phyloP scores from a whole-genome alignment of 2,329 filamentous ascomycete genomes.

The Apiospora arundinis region DNA sequence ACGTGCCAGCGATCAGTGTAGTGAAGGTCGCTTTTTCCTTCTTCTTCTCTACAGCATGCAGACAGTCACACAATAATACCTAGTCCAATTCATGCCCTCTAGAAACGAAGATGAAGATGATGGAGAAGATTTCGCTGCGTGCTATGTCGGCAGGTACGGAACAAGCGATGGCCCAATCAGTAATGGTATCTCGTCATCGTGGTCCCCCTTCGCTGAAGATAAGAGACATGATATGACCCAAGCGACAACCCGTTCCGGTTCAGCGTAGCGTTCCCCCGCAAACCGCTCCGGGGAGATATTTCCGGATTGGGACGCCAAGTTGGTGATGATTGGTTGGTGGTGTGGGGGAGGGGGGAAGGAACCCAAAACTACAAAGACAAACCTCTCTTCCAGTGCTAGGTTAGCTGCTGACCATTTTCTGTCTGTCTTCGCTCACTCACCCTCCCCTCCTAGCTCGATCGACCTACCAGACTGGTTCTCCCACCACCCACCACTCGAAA shows the following conservation, averaged over 20 bases:
- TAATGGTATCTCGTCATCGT: not conserved
- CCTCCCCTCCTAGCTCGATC: not conserved
- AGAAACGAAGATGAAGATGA: no score
- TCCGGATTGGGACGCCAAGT: constrained; percentile 6
- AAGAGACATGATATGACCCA: not conserved
- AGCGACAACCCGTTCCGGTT: not conserved
- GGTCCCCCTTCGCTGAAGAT: not conserved
- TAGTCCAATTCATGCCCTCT: no score
- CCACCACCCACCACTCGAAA: not conserved
- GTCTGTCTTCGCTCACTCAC: not conserved
- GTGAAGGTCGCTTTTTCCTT: not conserved
- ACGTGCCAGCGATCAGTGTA: not conserved
- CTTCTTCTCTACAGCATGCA: not conserved
- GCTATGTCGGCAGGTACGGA: not conserved
- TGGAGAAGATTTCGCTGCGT: not conserved
- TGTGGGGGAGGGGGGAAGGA: not conserved
- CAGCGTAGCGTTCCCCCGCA: not conserved
- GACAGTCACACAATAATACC: not conserved
- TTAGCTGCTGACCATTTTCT: not conserved
- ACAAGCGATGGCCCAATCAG: not conserved
- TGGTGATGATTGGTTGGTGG: constrained; percentile 14
- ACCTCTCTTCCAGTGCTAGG: no score
- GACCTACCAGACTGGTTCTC: not conserved
- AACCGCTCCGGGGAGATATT: not conserved
- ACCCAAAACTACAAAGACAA: not conserved